A percentile compares a stretch with the other conserved stretches of the same genome.
Evolutionary conservation across 352 stramenopile genomes (phyloP).

Genomic region (Phytophthora capsici): DNA sequence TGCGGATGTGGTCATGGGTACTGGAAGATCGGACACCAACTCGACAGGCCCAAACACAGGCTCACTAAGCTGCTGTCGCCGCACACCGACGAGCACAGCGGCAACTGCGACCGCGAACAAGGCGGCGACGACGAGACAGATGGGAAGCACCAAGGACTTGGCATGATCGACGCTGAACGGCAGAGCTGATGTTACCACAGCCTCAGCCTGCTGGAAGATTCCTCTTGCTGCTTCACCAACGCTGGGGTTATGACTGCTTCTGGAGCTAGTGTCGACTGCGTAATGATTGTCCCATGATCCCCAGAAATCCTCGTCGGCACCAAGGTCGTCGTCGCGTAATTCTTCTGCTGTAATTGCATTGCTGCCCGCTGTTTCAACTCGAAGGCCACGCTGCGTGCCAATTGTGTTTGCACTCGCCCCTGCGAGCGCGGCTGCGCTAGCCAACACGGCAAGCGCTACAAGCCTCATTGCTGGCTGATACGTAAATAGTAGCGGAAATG

Average conservation of each 20-base stretch:
- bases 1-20: slow-evolving; percentile 31
- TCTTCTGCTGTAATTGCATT: slow-evolving; percentile 1
- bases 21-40: slow-evolving; percentile 37
- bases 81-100: slow-evolving; percentile 31
- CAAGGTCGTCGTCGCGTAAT: slow-evolving; percentile 26
- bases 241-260: neutral
- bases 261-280: slow-evolving; percentile 1
- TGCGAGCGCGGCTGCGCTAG: neutral
- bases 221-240: slow-evolving; percentile 14
- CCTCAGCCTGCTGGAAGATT: slow-evolving; percentile 21
- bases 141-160: slow-evolving; percentile 14
- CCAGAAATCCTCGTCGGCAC: slow-evolving; percentile 25
- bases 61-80: slow-evolving; percentile 38
- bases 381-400: slow-evolving; percentile 12
- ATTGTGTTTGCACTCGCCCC: slow-evolving; percentile 1
- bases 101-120: slow-evolving; percentile 25
- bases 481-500: slow-evolving; percentile 16
- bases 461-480: slow-evolving; percentile 21
- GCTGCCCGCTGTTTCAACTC: slow-evolving; percentile 7
- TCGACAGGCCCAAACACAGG: slow-evolving; percentile 34
- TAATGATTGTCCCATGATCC: slow-evolving; percentile 17
- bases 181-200: slow-evolving; percentile 17
- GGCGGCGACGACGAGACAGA: slow-evolving; percentile 10
- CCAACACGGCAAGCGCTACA: slow-evolving; percentile 2
- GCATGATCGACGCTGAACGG: slow-evolving; percentile 16